phyloP scores from a whole-genome alignment of 2,329 filamentous ascomycete genomes.

The Venturia oleaginea region DNA sequence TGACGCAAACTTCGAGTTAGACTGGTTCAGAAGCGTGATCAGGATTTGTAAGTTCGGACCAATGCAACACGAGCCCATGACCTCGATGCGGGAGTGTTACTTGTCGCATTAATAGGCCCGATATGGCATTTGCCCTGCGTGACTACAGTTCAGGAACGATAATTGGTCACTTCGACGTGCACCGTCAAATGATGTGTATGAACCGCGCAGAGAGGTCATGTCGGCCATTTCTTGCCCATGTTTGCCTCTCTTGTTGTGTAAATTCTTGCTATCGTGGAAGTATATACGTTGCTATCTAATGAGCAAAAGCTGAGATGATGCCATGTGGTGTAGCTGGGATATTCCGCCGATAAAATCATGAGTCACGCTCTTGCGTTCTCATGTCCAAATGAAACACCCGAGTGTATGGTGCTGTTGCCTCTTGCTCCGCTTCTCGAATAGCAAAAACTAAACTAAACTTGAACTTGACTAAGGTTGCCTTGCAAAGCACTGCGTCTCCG shows the following conservation, averaged over 20 bases:
- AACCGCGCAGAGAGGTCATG: background rate
- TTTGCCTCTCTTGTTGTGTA: background rate
- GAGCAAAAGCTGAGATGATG: background rate
- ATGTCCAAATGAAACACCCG: background rate
- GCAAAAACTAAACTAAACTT: background rate
- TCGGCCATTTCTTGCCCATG: background rate
- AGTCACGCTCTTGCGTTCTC: background rate
- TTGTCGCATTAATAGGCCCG: conserved; percentile 3
- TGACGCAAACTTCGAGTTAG: background rate
- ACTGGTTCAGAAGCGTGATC: background rate
- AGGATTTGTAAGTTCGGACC: background rate
- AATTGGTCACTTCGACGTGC: background rate
- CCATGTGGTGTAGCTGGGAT: background rate
- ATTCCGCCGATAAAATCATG: background rate
- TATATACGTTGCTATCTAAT: background rate
- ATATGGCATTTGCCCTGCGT: background rate
- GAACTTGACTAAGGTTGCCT: background rate
- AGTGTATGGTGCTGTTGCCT: background rate
- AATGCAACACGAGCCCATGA: background rate
- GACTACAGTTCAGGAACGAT: background rate
- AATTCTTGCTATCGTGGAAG: background rate
- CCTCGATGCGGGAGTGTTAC: background rate
- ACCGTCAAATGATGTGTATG: background rate
- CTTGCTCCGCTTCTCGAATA: background rate
- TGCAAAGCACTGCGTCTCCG: background rate